Percentiles rank a stretch among this genome's conserved stretches.
These are phyloP conservation scores for Kluyveromyces sp. DNA, from an alignment of 1,139 yeast genomes.

Conservation along the genomic window DNA sequence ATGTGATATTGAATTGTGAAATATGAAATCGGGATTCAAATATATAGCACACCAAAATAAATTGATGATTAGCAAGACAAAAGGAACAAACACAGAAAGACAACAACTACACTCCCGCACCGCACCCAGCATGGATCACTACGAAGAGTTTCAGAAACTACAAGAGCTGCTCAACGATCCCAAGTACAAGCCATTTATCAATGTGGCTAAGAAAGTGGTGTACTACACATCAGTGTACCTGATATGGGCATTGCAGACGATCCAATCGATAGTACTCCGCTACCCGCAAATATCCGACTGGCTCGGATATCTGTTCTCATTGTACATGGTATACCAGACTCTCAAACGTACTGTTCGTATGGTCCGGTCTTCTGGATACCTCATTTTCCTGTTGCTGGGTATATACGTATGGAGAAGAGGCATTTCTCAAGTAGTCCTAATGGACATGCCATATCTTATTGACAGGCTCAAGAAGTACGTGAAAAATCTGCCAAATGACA, in stretches of 20 bases:
- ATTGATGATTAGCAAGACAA: too few species aligned
- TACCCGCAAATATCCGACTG: constrained; percentile 2
- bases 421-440: background rate
- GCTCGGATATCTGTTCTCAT: constrained; percentile 2
- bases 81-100: too few species aligned
- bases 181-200: background rate
- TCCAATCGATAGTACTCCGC: constrained; percentile 1
- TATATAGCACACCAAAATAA: too few species aligned
- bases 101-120: too few species aligned
- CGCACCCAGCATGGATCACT: background rate
- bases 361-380: background rate
- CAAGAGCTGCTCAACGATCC: constrained; percentile 2
- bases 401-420: constrained; percentile 4
- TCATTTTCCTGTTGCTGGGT: background rate
- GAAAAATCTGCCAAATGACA: background rate
- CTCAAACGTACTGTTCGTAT: background rate
- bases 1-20: too few species aligned
- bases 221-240: constrained; percentile 2
- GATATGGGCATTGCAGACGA: constrained; percentile 1
- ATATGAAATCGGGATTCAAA: too few species aligned
- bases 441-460: constrained; percentile 3
- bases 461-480: background rate
- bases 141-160: constrained; percentile 1
- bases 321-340: constrained; percentile 3
- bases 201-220: background rate